phyloP scores from a whole-genome alignment of 2,329 filamentous ascomycete species.

The Colletotrichum brevisporum region DNA sequence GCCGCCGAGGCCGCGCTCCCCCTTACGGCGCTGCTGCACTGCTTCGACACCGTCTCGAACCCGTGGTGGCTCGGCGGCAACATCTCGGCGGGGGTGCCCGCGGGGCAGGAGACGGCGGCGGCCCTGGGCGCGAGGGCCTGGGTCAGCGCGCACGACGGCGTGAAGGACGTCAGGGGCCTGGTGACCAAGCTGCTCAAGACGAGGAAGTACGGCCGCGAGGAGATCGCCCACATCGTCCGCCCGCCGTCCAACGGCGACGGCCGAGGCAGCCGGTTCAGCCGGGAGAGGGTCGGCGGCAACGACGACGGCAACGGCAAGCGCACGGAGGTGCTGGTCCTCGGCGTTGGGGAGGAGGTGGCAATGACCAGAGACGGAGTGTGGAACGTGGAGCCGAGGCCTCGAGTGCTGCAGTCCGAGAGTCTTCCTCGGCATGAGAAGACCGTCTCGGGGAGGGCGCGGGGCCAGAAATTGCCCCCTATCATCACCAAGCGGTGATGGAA shows the following conservation, averaged over 20 bases:
- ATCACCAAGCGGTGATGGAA: constrained; percentile 17
- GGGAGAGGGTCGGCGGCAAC: constrained; percentile 8
- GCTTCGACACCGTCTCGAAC: constrained; percentile 71
- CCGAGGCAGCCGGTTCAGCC: constrained; percentile 15
- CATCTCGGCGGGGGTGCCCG: constrained; percentile 68
- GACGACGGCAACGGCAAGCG: constrained; percentile 37
- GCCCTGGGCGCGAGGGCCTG: constrained; percentile 68
- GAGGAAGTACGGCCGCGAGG: constrained; percentile 57
- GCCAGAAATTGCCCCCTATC: constrained; percentile 23
- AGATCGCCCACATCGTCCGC: constrained; percentile 57
- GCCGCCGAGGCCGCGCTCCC: constrained; percentile 70
- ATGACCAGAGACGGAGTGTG: constrained; percentile 57
- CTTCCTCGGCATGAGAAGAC: background rate
- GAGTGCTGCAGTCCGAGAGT: background rate
- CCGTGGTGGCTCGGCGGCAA: constrained; percentile 75
- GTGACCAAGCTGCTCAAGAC: constrained; percentile 66
- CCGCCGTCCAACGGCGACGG: constrained; percentile 27
- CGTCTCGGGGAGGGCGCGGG: constrained; percentile 14
- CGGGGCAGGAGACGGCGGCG: constrained; percentile 69
- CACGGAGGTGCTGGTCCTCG: constrained; percentile 60
- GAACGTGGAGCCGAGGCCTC: constrained; percentile 33
- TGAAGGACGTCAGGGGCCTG: constrained; percentile 68
- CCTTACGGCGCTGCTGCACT: constrained; percentile 75
- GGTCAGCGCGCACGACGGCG: constrained; percentile 74
- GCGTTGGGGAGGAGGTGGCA: constrained; percentile 58